phyloP scores from a whole-genome alignment of 345 rosid genomes.

The Jatropha curcas region DNA sequence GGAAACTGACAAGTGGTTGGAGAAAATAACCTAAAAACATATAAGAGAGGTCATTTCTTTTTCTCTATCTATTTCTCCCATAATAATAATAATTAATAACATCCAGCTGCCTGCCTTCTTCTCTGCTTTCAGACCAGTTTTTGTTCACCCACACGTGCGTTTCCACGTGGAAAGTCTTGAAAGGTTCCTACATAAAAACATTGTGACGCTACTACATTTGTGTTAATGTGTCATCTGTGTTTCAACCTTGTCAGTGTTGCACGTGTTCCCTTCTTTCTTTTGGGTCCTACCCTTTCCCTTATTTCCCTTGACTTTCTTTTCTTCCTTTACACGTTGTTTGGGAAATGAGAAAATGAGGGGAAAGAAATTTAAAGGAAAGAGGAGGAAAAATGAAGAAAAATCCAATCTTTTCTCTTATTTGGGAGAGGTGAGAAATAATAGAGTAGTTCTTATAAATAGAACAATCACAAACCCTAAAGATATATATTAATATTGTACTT shows the following conservation, averaged over 20 bases:
- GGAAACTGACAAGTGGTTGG: constrained; percentile 32
- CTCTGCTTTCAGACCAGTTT: background rate
- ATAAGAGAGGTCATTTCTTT: background rate
- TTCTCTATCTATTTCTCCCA: no score
- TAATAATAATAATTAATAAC: no score
- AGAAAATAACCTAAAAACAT: constrained; percentile 29
- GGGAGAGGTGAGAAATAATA: no score
- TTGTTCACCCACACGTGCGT: constrained; percentile 30
- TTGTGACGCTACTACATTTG: no score
- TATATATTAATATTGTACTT: no score
- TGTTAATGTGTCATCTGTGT: constrained; percentile 2
- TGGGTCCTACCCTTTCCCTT: constrained; percentile 20
- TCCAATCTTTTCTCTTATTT: no score
- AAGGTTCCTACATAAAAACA: background rate
- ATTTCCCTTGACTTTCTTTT: background rate
- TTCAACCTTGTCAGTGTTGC: constrained; percentile 42
- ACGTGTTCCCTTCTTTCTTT: constrained; percentile 28
- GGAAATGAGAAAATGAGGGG: no score
- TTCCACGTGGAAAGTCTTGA: constrained; percentile 20
- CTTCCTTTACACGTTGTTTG: no score
- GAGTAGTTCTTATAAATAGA: no score
- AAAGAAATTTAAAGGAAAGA: no score
- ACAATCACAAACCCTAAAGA: no score
- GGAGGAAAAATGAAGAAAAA: no score
- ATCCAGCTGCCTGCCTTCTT: background rate